Evolutionary conservation across 2,329 filamentous ascomycete genomes (phyloP).

Genomic region (Calonectria pseudoturangicola): DNA sequence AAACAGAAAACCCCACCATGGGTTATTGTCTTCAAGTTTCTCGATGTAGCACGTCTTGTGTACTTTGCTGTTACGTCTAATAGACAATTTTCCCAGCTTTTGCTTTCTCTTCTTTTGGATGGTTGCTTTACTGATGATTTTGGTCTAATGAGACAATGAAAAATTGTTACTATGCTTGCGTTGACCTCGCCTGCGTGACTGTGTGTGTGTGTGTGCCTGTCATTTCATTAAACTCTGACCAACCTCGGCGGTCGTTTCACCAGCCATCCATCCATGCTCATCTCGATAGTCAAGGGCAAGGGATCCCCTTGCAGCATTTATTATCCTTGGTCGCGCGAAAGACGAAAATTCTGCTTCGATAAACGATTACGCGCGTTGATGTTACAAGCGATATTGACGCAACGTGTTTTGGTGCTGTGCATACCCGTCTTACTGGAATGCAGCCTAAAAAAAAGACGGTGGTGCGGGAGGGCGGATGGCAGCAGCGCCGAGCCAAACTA

Average conservation of each 20-base stretch:
- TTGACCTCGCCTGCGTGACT: not conserved
- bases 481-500: not conserved
- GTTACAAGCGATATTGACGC: not conserved
- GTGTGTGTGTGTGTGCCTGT: not conserved
- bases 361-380: constrained; percentile 7
- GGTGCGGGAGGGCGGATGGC: constrained; percentile 13
- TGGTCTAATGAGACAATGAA: constrained; percentile 44
- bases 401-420: not conserved
- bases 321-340: not conserved
- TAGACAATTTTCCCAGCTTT: constrained; percentile 54
- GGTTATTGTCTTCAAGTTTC: constrained; percentile 55
- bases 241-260: constrained; percentile 15
- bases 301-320: not conserved
- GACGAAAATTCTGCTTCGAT: not conserved
- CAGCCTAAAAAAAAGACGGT: not conserved
- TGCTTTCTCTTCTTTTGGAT: not conserved
- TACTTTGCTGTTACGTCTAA: constrained; percentile 54
- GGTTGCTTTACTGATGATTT: not conserved
- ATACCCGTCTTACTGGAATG: constrained; percentile 9
- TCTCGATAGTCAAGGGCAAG: not conserved
- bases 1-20: constrained; percentile 54
- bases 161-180: not conserved
- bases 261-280: constrained; percentile 2
- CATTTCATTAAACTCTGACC: not conserved
- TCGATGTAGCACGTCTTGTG: constrained; percentile 53